Conservation (phyloP, 1,284 basidiomycete genomes). For the Chiua sp. region DNA sequence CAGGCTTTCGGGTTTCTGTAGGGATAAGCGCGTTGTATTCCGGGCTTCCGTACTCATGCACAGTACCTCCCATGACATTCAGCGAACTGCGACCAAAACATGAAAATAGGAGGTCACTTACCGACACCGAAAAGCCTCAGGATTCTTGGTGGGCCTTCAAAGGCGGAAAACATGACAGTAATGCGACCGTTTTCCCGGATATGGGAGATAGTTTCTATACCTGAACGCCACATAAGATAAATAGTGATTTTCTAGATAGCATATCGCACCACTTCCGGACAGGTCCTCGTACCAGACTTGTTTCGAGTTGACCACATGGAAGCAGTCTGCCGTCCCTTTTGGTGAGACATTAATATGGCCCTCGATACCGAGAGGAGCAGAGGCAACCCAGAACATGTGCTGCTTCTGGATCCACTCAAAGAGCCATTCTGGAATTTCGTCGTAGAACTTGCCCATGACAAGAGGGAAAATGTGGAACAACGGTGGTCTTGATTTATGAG, state of each 20-base stretch:
- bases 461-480: not conserved
- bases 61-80: conserved; percentile 42
- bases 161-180: conserved; percentile 60
- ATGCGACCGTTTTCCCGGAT: conserved; percentile 62
- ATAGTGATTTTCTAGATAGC: not conserved
- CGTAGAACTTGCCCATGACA: conserved; percentile 53
- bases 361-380: conserved; percentile 51
- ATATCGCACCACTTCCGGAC: conserved; percentile 51
- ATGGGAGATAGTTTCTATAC: conserved; percentile 61
- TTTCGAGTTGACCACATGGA: conserved; percentile 51
- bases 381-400: conserved; percentile 61
- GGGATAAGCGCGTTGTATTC: conserved; percentile 52
- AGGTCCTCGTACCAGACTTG: conserved; percentile 64
- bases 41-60: conserved; percentile 56
- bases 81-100: not conserved
- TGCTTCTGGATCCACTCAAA: conserved; percentile 57
- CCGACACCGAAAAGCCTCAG: conserved; percentile 57
- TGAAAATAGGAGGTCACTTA: conserved; percentile 14
- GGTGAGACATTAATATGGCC: conserved; percentile 64
- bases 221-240: conserved; percentile 35
- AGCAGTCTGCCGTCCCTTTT: conserved; percentile 54
- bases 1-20: conserved; percentile 48
- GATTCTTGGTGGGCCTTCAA: conserved; percentile 59
- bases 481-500: not conserved
- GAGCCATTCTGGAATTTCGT: conserved; percentile 50